Evolutionary conservation across 257 asterid genomes (phyloP), one percentile per base, ranked within the genome.

Genomic region (Osmanthus fragrans): DNA sequence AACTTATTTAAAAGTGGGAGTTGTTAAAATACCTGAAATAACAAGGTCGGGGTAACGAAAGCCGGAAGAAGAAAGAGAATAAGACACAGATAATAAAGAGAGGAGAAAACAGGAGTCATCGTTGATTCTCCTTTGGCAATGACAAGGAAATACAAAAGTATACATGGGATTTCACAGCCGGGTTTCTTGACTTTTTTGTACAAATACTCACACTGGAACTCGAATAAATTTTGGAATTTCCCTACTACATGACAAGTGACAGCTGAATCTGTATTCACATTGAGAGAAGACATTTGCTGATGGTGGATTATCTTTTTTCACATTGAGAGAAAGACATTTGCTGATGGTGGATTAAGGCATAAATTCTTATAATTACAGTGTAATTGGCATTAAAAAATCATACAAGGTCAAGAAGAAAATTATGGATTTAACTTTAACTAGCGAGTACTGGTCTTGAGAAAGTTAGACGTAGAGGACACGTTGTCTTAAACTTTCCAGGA

Each of bases 1-100:
- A 45, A 45, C 54, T 34, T 9, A 19, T 36, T 32, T 11, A 7
- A 39, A n/a, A n/a, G 64, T 25, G 13, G 76, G 81, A 71, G 72
- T 21, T 67, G 27, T 73, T 15, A 42, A 33, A 12, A 15, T 80
- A 88, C 95, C 95, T 90, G 95, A 76, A 90, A 82, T 45, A 90
- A 73, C 58, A 90, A 6, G n/a, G 89, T 85, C 19, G 89, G 56
- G 36, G 86, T 54, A 21, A 80, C 84, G 21, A 74, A 60, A 5
- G 69, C 3, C 11, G 88, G 86, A 37, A 82, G 76, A 79, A 80
- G 67, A 68, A 69, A 51, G 34, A 69, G 79, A 51, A 78, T 71
- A 18, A 86, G 15, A 73, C 60, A 78, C 32, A 88, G 78, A 75
- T 32, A 73, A 69, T 67, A 80, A 65, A 80, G 49, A 77, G 4